Evolutionary conservation across 2,329 filamentous ascomycete genomes (phyloP).

Genomic region (Tolypocladium pustulatum): DNA sequence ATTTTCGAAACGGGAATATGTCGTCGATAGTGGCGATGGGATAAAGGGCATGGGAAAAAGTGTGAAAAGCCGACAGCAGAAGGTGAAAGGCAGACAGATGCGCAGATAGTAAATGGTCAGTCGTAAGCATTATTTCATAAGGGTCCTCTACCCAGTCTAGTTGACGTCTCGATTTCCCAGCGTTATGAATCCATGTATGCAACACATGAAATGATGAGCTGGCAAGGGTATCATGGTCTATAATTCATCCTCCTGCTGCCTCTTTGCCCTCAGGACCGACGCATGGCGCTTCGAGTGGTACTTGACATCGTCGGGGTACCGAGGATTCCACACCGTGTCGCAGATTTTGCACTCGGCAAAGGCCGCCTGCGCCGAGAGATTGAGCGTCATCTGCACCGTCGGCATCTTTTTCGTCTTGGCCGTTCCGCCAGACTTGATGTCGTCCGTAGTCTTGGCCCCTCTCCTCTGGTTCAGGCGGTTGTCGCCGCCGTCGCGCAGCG

Average conservation of each 20-base stretch:
- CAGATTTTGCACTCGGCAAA: conserved; percentile 33
- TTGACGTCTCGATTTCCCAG: neutral
- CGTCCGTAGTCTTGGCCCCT: neutral
- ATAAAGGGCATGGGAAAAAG: neutral
- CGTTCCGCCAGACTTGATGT: neutral
- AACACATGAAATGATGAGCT: neutral
- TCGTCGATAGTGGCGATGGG: neutral
- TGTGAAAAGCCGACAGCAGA: too few relatives aligned
- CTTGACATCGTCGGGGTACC: conserved; percentile 32
- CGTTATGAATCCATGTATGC: neutral
- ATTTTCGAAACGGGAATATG: too few relatives aligned
- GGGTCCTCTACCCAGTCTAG: neutral
- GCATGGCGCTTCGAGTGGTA: conserved; percentile 29
- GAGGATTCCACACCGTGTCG: conserved; percentile 32
- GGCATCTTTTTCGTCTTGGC: conserved; percentile 5
- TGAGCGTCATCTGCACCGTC: conserved; percentile 31
- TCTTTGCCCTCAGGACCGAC: conserved; percentile 17
- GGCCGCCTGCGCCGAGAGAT: conserved; percentile 28
- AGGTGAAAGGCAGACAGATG: too few relatives aligned
- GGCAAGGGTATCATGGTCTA: conserved; percentile 4
- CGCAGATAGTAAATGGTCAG: too few relatives aligned
- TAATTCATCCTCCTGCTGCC: conserved; percentile 9
- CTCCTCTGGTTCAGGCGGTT: neutral
- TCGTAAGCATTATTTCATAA: too few relatives aligned
- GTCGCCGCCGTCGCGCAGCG: neutral